phyloP scores from a whole-genome alignment of 75 land plant species.

The Pseudotsuga menziesii region DNA sequence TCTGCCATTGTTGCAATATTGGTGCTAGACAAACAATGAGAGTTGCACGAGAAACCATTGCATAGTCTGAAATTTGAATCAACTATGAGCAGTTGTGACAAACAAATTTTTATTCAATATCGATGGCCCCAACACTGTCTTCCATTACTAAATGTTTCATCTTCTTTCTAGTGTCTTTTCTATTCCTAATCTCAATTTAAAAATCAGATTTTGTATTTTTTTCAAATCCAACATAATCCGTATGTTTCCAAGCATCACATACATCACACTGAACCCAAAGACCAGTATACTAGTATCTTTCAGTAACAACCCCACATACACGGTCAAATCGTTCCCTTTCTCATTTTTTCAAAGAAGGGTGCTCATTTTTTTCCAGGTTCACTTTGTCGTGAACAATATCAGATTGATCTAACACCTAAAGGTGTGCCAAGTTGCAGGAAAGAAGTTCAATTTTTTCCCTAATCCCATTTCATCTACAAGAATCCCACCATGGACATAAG shows the following conservation, averaged over 20 bases:
- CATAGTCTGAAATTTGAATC: conserved; percentile 58
- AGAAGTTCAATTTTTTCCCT: conserved; percentile 95
- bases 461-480: conserved; percentile 99
- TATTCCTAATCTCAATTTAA: conserved; percentile 5
- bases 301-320: too few species aligned
- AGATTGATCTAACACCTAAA: conserved; percentile 22
- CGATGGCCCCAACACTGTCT: conserved; percentile 20
- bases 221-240: conserved; percentile 82
- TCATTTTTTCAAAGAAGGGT: too few species aligned
- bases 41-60: conserved; percentile 72
- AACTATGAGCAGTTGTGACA: conserved; percentile 70
- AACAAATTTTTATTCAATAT: conserved; percentile 41
- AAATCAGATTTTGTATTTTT: conserved; percentile 23
- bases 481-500: too few species aligned
- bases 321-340: conserved; percentile 89
- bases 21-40: conserved; percentile 92
- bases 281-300: conserved; percentile 54
- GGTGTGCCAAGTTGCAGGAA: conserved; percentile 86
- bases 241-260: conserved; percentile 99
- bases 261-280: conserved; percentile 95
- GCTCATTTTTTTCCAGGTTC: too few species aligned
- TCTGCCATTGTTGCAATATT: conserved; percentile 88
- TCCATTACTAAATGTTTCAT: conserved; percentile 6
- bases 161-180: conserved; percentile 15
- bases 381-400: too few species aligned